These are phyloP conservation scores for Nitzschia putrida DNA, from an alignment of 108 stramenopile species.

Conservation along the genomic window DNA sequence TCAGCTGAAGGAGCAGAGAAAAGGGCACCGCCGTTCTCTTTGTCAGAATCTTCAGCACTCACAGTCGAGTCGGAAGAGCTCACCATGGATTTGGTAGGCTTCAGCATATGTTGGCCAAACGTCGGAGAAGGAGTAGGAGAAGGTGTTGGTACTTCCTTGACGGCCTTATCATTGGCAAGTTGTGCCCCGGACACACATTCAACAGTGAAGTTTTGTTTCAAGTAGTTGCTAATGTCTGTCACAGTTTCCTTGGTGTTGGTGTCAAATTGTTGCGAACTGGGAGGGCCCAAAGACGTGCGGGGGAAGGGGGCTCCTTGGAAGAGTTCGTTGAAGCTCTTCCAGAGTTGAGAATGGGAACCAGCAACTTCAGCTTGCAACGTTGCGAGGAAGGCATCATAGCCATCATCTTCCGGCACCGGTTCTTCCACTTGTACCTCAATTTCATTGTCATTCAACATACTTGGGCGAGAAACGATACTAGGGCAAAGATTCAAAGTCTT, in stretches of 20 bases:
- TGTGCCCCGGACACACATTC: conserved; percentile 40
- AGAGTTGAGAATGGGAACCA: conserved; percentile 39
- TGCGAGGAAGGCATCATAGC: conserved; percentile 31
- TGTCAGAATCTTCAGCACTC: conserved; percentile 6
- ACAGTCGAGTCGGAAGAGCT: neutral
- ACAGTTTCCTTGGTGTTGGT: conserved; percentile 42
- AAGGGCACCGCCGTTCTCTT: conserved; percentile 14
- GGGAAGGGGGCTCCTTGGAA: neutral
- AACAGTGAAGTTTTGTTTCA: conserved; percentile 24
- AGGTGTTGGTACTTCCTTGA: conserved; percentile 1
- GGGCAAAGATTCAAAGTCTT: neutral
- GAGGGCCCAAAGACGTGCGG: neutral
- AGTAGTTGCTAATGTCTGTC: conserved; percentile 38
- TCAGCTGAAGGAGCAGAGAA: conserved; percentile 13
- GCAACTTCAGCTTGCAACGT: conserved; percentile 37
- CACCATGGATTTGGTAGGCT: neutral
- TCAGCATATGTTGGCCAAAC: conserved; percentile 12
- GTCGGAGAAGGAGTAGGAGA: neutral
- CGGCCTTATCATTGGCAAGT: conserved; percentile 44
- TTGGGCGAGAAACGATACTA: conserved; percentile 2
- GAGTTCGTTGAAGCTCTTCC: conserved; percentile 35
- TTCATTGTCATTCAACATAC: conserved; percentile 9
- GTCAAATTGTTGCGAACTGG: conserved; percentile 28
- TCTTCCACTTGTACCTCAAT: conserved; percentile 8
- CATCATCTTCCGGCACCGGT: conserved; percentile 13